A percentile compares a stretch with the other conserved stretches of the same genome.
These are phyloP conservation scores for Ophiocordyceps camponoti-saundersi DNA, from an alignment of 2,329 filamentous ascomycete genomes.

Conservation along the genomic window DNA sequence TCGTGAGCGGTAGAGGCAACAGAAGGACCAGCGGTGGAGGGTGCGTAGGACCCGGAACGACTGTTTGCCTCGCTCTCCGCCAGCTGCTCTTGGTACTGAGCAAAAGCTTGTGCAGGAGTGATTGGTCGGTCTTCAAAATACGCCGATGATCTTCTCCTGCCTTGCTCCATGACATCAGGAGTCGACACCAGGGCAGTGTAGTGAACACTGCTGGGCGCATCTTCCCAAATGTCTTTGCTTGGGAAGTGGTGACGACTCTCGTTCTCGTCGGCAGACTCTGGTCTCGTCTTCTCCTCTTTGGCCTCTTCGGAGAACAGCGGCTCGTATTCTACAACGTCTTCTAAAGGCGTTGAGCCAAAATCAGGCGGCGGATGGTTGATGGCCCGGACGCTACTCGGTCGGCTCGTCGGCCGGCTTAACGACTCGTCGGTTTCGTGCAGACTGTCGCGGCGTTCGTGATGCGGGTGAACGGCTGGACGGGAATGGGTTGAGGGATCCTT, in stretches of 20 bases:
- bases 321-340: constrained; percentile 88
- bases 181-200: constrained; percentile 70
- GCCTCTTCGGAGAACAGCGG: constrained; percentile 77
- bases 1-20: not conserved
- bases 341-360: constrained; percentile 51
- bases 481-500: constrained; percentile 54
- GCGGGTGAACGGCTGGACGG: constrained; percentile 67
- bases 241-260: constrained; percentile 60
- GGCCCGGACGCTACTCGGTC: constrained; percentile 40
- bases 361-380: constrained; percentile 28
- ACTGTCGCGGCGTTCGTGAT: constrained; percentile 44
- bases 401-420: constrained; percentile 46
- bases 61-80: constrained; percentile 33
- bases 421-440: constrained; percentile 37
- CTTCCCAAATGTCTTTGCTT: constrained; percentile 94
- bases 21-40: constrained; percentile 7
- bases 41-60: constrained; percentile 11
- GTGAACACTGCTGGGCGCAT: constrained; percentile 73
- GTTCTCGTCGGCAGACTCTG: constrained; percentile 21
- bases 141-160: constrained; percentile 14
- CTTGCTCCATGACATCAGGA: constrained; percentile 35
- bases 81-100: constrained; percentile 47
- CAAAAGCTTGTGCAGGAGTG: constrained; percentile 47
- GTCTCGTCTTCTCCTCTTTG: constrained; percentile 21
- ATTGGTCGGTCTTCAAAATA: constrained; percentile 22